These are phyloP conservation scores for Termitomyces sp. DNA, from an alignment of 1,284 basidiomycete species.

Conservation along the genomic window DNA sequence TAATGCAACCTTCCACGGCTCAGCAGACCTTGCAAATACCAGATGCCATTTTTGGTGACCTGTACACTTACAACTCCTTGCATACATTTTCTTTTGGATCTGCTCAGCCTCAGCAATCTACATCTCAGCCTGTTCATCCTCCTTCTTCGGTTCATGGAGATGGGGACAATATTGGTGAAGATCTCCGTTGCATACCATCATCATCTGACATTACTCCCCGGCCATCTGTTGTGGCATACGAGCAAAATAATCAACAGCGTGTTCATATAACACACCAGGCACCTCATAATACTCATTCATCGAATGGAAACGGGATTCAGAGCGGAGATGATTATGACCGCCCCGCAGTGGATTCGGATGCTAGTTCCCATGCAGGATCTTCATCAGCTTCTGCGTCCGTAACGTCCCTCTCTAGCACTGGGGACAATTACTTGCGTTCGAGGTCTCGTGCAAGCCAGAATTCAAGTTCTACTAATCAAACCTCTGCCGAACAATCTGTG, in stretches of 20 bases:
- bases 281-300: slow-evolving; percentile 7
- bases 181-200: slow-evolving; percentile 23
- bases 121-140: slow-evolving; percentile 26
- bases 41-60: slow-evolving; percentile 11
- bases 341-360: slow-evolving; percentile 31
- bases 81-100: slow-evolving; percentile 37
- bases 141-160: slow-evolving; percentile 27
- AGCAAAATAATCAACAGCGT: slow-evolving; percentile 20
- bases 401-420: slow-evolving; percentile 37
- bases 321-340: slow-evolving; percentile 4
- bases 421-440: slow-evolving; percentile 23
- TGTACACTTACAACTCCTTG: slow-evolving; percentile 26
- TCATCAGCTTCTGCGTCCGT: slow-evolving; percentile 42
- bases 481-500: slow-evolving; percentile 29
- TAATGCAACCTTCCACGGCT: slow-evolving; percentile 3
- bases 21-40: slow-evolving; percentile 6
- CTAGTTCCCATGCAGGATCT: slow-evolving; percentile 42
- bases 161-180: slow-evolving; percentile 25
- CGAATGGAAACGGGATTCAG: slow-evolving; percentile 4
- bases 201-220: slow-evolving; percentile 48
- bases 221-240: slow-evolving; percentile 41
- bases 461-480: slow-evolving; percentile 31
- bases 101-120: slow-evolving; percentile 21
- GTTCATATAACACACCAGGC: slow-evolving; percentile 37
- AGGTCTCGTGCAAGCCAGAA: slow-evolving; percentile 25